Evolutionary conservation across 345 rosid species (phyloP).

Genomic region (Ceriops decandra): DNA sequence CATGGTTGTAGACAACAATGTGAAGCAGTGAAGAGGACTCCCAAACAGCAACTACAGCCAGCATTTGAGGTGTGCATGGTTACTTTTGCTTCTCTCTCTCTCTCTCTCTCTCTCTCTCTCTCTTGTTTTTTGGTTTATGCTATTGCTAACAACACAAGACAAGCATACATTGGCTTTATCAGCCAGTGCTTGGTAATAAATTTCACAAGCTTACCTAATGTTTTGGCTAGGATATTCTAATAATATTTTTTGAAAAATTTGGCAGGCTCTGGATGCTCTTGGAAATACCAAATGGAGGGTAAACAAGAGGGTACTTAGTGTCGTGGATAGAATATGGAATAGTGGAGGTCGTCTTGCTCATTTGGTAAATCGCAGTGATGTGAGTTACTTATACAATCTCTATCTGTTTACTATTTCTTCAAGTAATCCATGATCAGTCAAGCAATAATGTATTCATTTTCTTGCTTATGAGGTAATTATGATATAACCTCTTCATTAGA

Average conservation of each 20-base stretch:
- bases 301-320: conserved; percentile 58
- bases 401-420: neutral
- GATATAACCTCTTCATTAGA: neutral
- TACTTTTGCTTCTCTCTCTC: neutral
- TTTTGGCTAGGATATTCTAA: conserved; percentile 5
- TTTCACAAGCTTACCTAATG: conserved; percentile 1
- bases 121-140: neutral
- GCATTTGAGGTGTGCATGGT: conserved; percentile 64
- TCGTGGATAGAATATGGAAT: conserved; percentile 74
- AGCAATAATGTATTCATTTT: neutral
- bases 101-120: too few relatives aligned
- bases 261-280: conserved; percentile 76
- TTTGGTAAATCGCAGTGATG: conserved; percentile 70
- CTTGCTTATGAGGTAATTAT: neutral
- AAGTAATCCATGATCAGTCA: neutral
- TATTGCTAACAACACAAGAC: neutral
- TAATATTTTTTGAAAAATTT: conserved; percentile 12
- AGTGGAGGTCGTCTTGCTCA: conserved; percentile 66
- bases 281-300: conserved; percentile 79
- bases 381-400: conserved; percentile 32
- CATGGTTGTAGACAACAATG: conserved; percentile 89
- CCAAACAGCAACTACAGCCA: conserved; percentile 60
- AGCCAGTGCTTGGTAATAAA: neutral
- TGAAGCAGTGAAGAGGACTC: conserved; percentile 59
- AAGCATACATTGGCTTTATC: neutral